Percentiles rank a stretch among this genome's conserved stretches.
Conservation (phyloP, 106 monocot species). For the Dioscorea alata region DNA sequence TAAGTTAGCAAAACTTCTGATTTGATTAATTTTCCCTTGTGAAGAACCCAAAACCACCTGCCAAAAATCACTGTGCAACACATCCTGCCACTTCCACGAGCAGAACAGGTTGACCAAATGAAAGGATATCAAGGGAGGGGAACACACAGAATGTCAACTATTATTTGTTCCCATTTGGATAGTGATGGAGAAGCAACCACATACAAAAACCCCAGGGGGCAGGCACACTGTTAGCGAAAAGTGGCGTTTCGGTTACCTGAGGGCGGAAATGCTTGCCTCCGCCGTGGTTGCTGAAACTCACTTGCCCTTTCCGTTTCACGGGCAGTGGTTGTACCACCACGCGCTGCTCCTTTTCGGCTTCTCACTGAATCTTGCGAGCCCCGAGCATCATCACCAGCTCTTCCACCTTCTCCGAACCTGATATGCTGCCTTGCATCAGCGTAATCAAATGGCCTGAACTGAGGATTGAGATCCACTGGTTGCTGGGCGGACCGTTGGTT, state of each 20-base stretch:
- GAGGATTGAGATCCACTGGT: background rate
- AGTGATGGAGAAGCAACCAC: no score
- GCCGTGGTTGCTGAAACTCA: conserved; percentile 33
- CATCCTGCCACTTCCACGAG: no score
- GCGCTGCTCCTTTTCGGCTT: conserved; percentile 3
- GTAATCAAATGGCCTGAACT: conserved; percentile 67
- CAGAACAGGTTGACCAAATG: no score
- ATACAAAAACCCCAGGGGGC: no score
- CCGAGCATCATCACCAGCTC: conserved; percentile 9
- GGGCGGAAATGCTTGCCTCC: conserved; percentile 83
- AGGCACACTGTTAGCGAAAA: conserved; percentile 27
- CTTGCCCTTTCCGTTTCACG: conserved; percentile 15
- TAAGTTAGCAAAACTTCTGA: no score
- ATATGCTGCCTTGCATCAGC: conserved; percentile 48
- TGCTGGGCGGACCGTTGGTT: conserved; percentile 2
- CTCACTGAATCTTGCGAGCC: conserved; percentile 5
- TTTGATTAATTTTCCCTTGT: no score
- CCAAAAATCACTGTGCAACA: no score
- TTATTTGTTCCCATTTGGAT: no score
- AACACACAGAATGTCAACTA: no score
- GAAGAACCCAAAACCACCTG: no score
- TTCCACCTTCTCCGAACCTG: conserved; percentile 25
- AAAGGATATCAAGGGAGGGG: no score
- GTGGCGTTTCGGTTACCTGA: conserved; percentile 78
- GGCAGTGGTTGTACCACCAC: background rate